Evolutionary conservation across 2,329 filamentous ascomycete genomes (phyloP), one percentile per base, ranked within the genome.

Genomic region (Raffaelea deltoideospora): DNA sequence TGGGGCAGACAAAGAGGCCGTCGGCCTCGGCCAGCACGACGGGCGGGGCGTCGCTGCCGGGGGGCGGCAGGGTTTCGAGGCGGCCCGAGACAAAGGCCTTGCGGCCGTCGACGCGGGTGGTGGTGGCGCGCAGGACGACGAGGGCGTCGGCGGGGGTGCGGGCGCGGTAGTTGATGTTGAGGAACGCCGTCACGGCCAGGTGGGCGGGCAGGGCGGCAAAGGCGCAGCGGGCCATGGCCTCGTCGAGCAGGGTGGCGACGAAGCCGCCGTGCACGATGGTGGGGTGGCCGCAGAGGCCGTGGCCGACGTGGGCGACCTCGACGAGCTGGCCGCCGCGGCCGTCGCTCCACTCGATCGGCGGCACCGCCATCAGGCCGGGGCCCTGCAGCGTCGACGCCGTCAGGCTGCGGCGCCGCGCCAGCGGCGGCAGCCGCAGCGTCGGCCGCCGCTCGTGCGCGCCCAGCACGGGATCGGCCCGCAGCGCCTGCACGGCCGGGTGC

Each of bases 71-170:
- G 38, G 83, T 78, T 67, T 94, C 86, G 48, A 96, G 77, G 47
- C 74, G 72, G 2, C 85, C 90, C 59, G 82, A 79, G 1, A 95
- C 85, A 85, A 85, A 95, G 11, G 86, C 88, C 63, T 96, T 96
- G 43, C 90, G 69, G 1, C 90, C 88, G 53, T 96, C 86, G 2
- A 88, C 81, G 61, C 80, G 87, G 10, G 72, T 77, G 17, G 87
- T 94, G 53, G 75, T 72, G 4, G 84, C 87, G 43, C 72, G 69
- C 40, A 98, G 60, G 31, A 93, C 83, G 22, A 92, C 63, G 52
- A 80, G 90, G 42, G 72, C 71, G 18, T 74, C 72, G 6, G 86
- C 85, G 48, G 71, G 74, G 31, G 81, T 79, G 5, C 90, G 90
- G 42, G 74, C 75, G 48, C 79, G 76, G 59, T 95, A 98, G 56